A percentile compares a stretch with the other conserved stretches of the same genome.
phyloP scores from a whole-genome alignment of 176 grass and related monocot species.

The Eremochloa ophiuroides region DNA sequence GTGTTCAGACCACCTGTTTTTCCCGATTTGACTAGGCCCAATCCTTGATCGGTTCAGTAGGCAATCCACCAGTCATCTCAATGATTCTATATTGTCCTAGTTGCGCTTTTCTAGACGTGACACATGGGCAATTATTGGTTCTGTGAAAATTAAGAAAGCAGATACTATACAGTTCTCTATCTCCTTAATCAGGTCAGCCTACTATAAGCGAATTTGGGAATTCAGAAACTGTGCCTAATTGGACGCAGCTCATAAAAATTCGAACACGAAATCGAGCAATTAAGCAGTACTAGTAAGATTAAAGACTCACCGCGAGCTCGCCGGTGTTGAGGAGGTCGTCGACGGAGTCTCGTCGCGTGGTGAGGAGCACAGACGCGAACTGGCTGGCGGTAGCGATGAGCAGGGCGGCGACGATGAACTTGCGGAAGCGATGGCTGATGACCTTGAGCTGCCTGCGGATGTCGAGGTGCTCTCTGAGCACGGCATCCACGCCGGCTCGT shows the following conservation, averaged over 20 bases:
- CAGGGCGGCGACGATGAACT: conserved; percentile 67
- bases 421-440: conserved; percentile 77
- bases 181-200: background rate
- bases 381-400: conserved; percentile 78
- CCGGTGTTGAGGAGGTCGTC: conserved; percentile 79
- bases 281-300: no score
- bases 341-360: conserved; percentile 57
- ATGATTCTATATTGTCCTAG: background rate
- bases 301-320: conserved; percentile 70
- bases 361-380: conserved; percentile 77
- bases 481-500: conserved; percentile 29
- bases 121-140: background rate
- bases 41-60: background rate
- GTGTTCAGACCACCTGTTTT: background rate
- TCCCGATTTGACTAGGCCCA: background rate
- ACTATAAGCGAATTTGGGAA: no score
- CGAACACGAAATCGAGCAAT: background rate
- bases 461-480: conserved; percentile 83
- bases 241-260: background rate
- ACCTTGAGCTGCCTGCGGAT: conserved; percentile 89
- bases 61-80: background rate
- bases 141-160: background rate
- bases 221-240: background rate
- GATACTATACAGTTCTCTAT: background rate
- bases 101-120: conserved; percentile 7